These are phyloP conservation scores for Leishmania arabica DNA, from an alignment of 208 protist species.

Conservation along the genomic window DNA sequence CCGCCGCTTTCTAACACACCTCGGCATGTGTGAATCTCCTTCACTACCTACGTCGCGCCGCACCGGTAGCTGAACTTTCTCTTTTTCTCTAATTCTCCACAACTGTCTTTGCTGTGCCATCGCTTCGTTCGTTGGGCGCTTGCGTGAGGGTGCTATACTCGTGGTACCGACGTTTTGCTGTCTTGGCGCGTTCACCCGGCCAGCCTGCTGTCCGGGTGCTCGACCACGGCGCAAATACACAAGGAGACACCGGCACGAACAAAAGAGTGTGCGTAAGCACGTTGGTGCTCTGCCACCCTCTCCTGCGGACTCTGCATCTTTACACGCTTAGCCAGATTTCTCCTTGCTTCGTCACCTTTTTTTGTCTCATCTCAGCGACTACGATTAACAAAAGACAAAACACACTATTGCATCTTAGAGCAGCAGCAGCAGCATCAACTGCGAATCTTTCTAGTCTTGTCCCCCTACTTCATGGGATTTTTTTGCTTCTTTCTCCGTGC, in stretches of 20 bases:
- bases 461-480: slow-evolving; percentile 5
- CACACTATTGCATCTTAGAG: neutral
- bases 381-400: neutral
- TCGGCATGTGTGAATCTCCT: neutral
- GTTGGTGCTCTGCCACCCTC: neutral
- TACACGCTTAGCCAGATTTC: neutral
- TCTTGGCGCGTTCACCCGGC: neutral
- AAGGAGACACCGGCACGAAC: neutral
- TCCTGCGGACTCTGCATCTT: neutral
- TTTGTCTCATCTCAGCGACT: neutral
- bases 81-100: neutral
- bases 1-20: neutral
- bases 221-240: neutral
- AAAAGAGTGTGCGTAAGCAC: neutral
- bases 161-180: neutral
- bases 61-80: neutral
- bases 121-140: neutral
- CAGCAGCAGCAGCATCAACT: neutral
- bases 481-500: neutral
- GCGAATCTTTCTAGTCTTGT: neutral
- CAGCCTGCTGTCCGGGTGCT: neutral
- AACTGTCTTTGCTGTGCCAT: neutral
- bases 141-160: neutral
- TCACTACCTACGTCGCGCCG: neutral
- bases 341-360: neutral